These are phyloP conservation scores for Penicillium fuscoglaucum DNA, from an alignment of 2,329 filamentous ascomycete species.

Conservation along the genomic window DNA sequence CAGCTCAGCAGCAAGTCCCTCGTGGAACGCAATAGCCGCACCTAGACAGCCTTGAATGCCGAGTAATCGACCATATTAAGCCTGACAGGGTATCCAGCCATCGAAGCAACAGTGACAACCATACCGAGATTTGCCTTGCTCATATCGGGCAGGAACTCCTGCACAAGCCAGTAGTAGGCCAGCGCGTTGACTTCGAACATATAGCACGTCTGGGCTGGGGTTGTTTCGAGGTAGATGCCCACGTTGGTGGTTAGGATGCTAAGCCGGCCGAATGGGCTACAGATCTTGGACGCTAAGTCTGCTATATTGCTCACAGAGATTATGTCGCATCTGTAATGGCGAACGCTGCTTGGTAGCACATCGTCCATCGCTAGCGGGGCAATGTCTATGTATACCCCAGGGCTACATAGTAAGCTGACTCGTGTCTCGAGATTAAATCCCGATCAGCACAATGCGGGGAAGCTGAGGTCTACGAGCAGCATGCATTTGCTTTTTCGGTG, in stretches of 20 bases:
- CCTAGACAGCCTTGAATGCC: slow-evolving; percentile 61
- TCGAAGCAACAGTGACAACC: slow-evolving; percentile 68
- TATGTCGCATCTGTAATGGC: slow-evolving; percentile 70
- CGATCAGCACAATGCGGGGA: slow-evolving; percentile 24
- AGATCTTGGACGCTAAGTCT: slow-evolving; percentile 55
- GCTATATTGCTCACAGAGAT: slow-evolving; percentile 58
- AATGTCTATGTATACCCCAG: slow-evolving; percentile 39
- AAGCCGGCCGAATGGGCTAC: slow-evolving; percentile 59
- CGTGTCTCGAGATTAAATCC: background rate
- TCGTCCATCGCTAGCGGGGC: slow-evolving; percentile 23
- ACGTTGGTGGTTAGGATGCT: slow-evolving; percentile 59
- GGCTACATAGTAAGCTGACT: background rate
- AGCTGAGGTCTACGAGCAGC: slow-evolving; percentile 27
- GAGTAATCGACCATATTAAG: slow-evolving; percentile 69
- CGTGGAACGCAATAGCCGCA: slow-evolving; percentile 63
- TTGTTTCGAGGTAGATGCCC: slow-evolving; percentile 52
- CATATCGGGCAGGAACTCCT: slow-evolving; percentile 69
- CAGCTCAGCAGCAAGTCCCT: slow-evolving; percentile 62
- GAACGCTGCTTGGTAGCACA: slow-evolving; percentile 50
- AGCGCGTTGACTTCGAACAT: slow-evolving; percentile 72
- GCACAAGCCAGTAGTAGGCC: slow-evolving; percentile 62
- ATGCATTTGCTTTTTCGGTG: slow-evolving; percentile 5
- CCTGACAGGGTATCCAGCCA: slow-evolving; percentile 61
- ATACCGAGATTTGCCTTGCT: slow-evolving; percentile 66
- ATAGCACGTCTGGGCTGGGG: slow-evolving; percentile 58